Conservation (phyloP, 2,329 filamentous ascomycete species). For the Paramyrothecium sp. region DNA sequence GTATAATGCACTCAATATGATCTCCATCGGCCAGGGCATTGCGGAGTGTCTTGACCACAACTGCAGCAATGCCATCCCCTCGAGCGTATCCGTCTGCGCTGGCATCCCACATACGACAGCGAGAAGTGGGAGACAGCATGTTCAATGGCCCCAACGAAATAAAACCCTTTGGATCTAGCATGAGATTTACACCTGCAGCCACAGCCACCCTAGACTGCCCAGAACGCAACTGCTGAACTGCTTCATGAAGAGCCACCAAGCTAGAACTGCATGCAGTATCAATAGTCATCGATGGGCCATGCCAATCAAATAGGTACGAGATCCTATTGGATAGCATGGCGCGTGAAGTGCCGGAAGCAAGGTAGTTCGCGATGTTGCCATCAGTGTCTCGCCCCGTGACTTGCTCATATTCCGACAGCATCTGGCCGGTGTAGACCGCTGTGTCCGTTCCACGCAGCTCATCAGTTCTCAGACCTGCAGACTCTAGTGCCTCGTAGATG, state of each 20-base stretch:
- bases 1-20: conserved; percentile 29
- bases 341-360: conserved; percentile 21
- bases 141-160: conserved; percentile 8
- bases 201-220: conserved; percentile 23
- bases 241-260: conserved; percentile 35
- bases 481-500: conserved; percentile 25
- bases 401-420: conserved; percentile 24
- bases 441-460: neutral
- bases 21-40: conserved; percentile 38
- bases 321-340: conserved; percentile 34
- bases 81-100: conserved; percentile 44
- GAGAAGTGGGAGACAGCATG: conserved; percentile 17
- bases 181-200: conserved; percentile 15
- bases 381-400: conserved; percentile 19
- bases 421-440: conserved; percentile 18
- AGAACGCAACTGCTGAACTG: conserved; percentile 28
- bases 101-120: conserved; percentile 21
- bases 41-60: conserved; percentile 37
- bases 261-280: conserved; percentile 41
- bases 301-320: conserved; percentile 38
- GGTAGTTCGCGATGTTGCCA: neutral
- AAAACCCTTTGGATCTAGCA: conserved; percentile 13
- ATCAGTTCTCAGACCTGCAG: conserved; percentile 6
- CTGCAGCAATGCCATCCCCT: conserved; percentile 40
- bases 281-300: conserved; percentile 36